Percentiles rank a stretch among this genome's conserved stretches.
Evolutionary conservation across 169 alveolate species (phyloP).

Genomic region (Babesia ovis): DNA sequence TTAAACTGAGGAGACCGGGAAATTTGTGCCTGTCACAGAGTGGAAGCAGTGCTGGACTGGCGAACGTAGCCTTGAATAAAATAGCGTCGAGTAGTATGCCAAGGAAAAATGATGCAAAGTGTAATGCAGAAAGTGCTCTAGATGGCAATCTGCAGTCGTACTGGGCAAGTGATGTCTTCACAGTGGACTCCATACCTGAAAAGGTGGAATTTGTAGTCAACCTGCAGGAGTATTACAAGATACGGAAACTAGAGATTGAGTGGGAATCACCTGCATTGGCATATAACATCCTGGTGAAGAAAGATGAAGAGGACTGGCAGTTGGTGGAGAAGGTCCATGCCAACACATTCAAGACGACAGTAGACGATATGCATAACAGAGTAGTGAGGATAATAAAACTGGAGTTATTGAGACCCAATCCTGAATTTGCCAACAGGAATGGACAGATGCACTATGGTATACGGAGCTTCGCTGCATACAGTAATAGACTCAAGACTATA

Average conservation of each 20-base stretch:
- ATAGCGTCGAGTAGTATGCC: constrained; percentile 75
- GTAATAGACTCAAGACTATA: constrained; percentile 84
- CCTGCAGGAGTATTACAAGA: constrained; percentile 79
- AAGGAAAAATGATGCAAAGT: constrained; percentile 70
- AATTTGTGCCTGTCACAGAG: constrained; percentile 84
- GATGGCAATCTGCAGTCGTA: constrained; percentile 83
- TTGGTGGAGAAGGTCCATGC: constrained; percentile 56
- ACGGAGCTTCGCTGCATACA: constrained; percentile 72
- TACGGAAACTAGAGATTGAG: constrained; percentile 73
- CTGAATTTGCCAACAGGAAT: constrained; percentile 56
- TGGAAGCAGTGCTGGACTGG: constrained; percentile 84
- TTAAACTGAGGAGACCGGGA: constrained; percentile 85
- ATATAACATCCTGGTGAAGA: constrained; percentile 72
- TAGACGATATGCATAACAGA: constrained; percentile 64
- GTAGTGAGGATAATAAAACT: constrained; percentile 74
- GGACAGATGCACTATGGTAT: constrained; percentile 82
- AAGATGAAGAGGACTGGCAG: constrained; percentile 70
- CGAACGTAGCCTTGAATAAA: constrained; percentile 81
- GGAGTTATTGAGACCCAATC: constrained; percentile 74
- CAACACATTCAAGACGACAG: constrained; percentile 64
- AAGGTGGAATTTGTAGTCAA: constrained; percentile 76
- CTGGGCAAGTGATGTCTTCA: constrained; percentile 82
- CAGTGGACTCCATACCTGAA: constrained; percentile 70
- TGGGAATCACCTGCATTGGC: constrained; percentile 88
- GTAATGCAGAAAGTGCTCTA: constrained; percentile 77